Conservation (phyloP, 768 basidiomycete species). For the Stropharia rugosoannulata region DNA sequence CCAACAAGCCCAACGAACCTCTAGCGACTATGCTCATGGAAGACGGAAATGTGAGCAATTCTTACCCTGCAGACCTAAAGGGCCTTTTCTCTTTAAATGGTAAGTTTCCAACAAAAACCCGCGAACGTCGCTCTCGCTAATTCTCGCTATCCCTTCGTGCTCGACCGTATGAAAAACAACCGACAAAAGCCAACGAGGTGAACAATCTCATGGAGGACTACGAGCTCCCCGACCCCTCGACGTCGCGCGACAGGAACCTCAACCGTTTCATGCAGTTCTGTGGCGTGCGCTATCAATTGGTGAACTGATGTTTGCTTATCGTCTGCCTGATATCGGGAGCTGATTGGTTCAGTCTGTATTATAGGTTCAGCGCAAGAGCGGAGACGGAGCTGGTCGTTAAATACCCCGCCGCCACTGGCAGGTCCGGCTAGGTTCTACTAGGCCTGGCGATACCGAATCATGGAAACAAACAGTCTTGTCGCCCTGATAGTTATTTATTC, state of each 20-base stretch:
- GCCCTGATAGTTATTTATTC: too few species aligned
- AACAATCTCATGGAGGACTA: constrained; percentile 39
- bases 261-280: constrained; percentile 58
- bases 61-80: constrained; percentile 52
- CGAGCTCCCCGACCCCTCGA: constrained; percentile 32
- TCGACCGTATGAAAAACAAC: background rate
- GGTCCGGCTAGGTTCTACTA: too few species aligned
- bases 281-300: constrained; percentile 59
- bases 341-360: too few species aligned
- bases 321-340: too few species aligned
- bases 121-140: background rate
- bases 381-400: too few species aligned
- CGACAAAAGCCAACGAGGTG: constrained; percentile 27
- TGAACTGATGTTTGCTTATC: constrained; percentile 23
- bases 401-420: too few species aligned
- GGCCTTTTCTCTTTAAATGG: constrained; percentile 53
- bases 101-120: constrained; percentile 22
- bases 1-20: constrained; percentile 34
- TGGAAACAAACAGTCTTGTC: too few species aligned
- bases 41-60: constrained; percentile 43
- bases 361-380: too few species aligned
- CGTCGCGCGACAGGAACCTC: constrained; percentile 43
- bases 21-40: constrained; percentile 48
- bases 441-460: too few species aligned
- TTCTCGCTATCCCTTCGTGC: background rate